phyloP scores from a whole-genome alignment of 306 rosid species.

The Betula pendula region DNA sequence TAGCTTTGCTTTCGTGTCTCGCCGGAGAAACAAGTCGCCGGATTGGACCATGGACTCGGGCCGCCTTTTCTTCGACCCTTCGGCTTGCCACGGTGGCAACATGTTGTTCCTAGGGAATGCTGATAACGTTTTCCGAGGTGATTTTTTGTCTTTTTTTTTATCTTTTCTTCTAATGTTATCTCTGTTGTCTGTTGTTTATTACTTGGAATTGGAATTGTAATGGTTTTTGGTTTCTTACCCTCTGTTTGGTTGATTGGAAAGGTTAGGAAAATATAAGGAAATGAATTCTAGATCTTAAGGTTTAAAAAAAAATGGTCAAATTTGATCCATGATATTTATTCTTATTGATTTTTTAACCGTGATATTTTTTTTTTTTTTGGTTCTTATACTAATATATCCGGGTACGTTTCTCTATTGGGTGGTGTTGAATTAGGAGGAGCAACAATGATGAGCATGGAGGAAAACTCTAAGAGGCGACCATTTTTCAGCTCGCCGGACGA shows the following conservation, averaged over 20 bases:
- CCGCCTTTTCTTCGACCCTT: conserved; percentile 62
- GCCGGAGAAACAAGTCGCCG: conserved; percentile 4
- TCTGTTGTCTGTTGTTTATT: background rate
- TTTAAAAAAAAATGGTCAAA: background rate
- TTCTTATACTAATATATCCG: background rate
- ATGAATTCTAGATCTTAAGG: background rate
- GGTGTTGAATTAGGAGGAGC: conserved; percentile 45
- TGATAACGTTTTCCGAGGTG: conserved; percentile 72
- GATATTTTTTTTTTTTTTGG: background rate
- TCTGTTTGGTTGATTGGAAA: conserved; percentile 23
- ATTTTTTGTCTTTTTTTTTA: background rate
- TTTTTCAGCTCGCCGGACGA: conserved; percentile 85
- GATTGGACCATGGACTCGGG: conserved; percentile 61
- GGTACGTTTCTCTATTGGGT: conserved; percentile 1
- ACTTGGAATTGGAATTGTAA: background rate
- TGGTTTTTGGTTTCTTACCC: background rate
- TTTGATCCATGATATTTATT: background rate
- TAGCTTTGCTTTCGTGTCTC: conserved; percentile 3
- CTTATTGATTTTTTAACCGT: background rate
- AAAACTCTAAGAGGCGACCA: conserved; percentile 70
- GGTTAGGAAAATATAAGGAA: background rate
- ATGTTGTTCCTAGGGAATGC: conserved; percentile 75
- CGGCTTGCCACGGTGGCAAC: conserved; percentile 55
- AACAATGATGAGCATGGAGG: conserved; percentile 72
- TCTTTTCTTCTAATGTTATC: background rate